Evolutionary conservation across 176 grass and related monocot species (phyloP), one percentile per base, ranked within the genome.

Genomic region (Pharus latifolius): DNA sequence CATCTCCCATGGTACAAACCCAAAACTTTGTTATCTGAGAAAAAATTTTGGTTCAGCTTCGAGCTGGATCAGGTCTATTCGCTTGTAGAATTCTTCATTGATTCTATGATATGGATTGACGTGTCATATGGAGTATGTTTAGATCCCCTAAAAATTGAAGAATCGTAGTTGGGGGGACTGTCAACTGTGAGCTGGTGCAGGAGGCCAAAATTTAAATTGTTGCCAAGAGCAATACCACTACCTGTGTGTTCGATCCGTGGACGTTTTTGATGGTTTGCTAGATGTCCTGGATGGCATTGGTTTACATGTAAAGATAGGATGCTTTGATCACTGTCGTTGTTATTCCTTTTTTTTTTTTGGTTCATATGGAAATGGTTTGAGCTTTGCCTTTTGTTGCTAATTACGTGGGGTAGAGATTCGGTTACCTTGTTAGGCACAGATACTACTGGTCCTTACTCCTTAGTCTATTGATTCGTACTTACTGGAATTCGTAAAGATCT

Each of bases 1-100:
- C 85, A 86, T 96, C 77, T 87, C 92, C 48, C 85, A 87, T 51
- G 84, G 84, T 87, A 83, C 34, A 33, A 46, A 68, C 64, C 46
- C 16, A 13, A 17, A 61, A 74, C 62, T 4, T 55, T 69, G 54
- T 25, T 48, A 37, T 10, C 43, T 53, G 44, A 46, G 5, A n/a
- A 64, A 55, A 56, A 0, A 37, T 6, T 7, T 37, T 40, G 31
- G 11, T 23, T 56, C 48, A 40, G 5, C 37, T 42, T 63, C 29
- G 55, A 58, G 15, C 16, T 64, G 56, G 57, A 69, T 67, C 16
- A 40, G 47, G 27, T 10, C 40, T 19, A 31, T 18, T 69, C 26
- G 14, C 67, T 24, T 67, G 61, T 61, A 30, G 56, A 60, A 73
- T 48, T 32, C 25, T 3, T 6, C 11, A 27, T 67, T 13, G 24